Conservation (phyloP, 768 basidiomycete genomes). For the Termitomyces sp. region DNA sequence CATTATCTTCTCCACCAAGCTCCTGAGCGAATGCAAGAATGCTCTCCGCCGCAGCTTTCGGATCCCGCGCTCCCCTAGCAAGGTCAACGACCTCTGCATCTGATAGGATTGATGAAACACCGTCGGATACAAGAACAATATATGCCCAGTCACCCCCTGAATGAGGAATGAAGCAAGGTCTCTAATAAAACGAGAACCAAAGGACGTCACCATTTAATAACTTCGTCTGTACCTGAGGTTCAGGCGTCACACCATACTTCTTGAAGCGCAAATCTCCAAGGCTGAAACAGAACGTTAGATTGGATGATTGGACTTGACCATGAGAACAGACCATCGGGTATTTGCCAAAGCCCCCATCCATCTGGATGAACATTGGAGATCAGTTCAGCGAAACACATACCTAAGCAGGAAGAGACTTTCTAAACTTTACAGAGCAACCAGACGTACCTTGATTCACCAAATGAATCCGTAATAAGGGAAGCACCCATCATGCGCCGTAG, state of each 20-base stretch:
- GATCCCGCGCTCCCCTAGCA: slow-evolving; percentile 62
- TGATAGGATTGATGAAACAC: slow-evolving; percentile 84
- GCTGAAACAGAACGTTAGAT: slow-evolving; percentile 30
- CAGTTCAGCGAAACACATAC: neutral
- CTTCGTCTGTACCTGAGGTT: slow-evolving; percentile 79
- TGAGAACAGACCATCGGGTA: slow-evolving; percentile 67
- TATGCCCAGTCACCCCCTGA: slow-evolving; percentile 82
- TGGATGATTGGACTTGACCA: neutral
- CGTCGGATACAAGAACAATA: slow-evolving; percentile 88
- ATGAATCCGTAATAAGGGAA: slow-evolving; percentile 87
- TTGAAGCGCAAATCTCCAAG: slow-evolving; percentile 89
- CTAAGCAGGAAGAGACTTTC: neutral
- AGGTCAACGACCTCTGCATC: slow-evolving; percentile 95
- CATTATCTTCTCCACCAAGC: slow-evolving; percentile 85
- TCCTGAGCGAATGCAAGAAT: slow-evolving; percentile 88
- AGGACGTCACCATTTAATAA: slow-evolving; percentile 59
- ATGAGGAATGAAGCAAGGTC: neutral
- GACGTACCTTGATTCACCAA: slow-evolving; percentile 77
- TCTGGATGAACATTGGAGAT: slow-evolving; percentile 26
- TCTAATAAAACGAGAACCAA: neutral
- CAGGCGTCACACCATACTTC: slow-evolving; percentile 86
- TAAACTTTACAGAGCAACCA: neutral
- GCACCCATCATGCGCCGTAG: slow-evolving; percentile 88
- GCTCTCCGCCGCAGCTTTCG: slow-evolving; percentile 73
- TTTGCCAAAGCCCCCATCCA: slow-evolving; percentile 97